Conservation (phyloP, 257 asterid species). For the Nicotiana paniculata region DNA sequence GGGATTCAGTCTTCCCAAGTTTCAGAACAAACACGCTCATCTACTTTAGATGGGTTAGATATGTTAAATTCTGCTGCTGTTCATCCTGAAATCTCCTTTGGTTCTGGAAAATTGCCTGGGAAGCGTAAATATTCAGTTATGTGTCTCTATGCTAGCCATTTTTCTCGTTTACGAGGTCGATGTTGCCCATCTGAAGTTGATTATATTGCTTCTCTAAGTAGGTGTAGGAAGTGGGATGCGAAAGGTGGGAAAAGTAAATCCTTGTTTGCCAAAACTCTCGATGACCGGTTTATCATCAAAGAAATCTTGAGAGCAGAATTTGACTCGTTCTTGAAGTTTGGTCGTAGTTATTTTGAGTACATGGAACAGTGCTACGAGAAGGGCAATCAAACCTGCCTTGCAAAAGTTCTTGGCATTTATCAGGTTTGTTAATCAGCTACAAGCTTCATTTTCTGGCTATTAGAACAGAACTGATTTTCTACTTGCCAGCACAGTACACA, state of each 20-base stretch:
- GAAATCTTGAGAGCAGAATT: slow-evolving; percentile 75
- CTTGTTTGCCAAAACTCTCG: slow-evolving; percentile 81
- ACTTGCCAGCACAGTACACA: neutral
- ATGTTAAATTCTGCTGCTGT: slow-evolving; percentile 56
- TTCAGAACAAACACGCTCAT: slow-evolving; percentile 46
- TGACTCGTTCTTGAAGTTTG: slow-evolving; percentile 80
- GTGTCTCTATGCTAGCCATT: slow-evolving; percentile 54
- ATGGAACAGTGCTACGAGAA: slow-evolving; percentile 69
- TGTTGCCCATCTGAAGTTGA: slow-evolving; percentile 76
- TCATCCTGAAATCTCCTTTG: slow-evolving; percentile 83
- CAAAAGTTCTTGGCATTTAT: slow-evolving; percentile 86
- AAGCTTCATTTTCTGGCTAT: neutral
- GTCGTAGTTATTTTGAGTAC: slow-evolving; percentile 60
- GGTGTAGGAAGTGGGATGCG: slow-evolving; percentile 87
- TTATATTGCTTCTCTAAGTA: slow-evolving; percentile 81
- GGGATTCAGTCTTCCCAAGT: slow-evolving; percentile 36
- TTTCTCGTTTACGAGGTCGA: slow-evolving; percentile 56
- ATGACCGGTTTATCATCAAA: slow-evolving; percentile 80
- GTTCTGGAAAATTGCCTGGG: slow-evolving; percentile 54
- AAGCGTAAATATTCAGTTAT: slow-evolving; percentile 75
- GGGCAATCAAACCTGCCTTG: slow-evolving; percentile 91
- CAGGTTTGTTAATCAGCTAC: slow-evolving; percentile 41
- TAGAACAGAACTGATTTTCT: neutral
- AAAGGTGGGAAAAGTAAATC: slow-evolving; percentile 97
- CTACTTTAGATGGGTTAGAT: slow-evolving; percentile 61